Base-by-base conservation (phyloP, 2,329 filamentous ascomycete genomes). In the Penicillium sp. region DNA sequence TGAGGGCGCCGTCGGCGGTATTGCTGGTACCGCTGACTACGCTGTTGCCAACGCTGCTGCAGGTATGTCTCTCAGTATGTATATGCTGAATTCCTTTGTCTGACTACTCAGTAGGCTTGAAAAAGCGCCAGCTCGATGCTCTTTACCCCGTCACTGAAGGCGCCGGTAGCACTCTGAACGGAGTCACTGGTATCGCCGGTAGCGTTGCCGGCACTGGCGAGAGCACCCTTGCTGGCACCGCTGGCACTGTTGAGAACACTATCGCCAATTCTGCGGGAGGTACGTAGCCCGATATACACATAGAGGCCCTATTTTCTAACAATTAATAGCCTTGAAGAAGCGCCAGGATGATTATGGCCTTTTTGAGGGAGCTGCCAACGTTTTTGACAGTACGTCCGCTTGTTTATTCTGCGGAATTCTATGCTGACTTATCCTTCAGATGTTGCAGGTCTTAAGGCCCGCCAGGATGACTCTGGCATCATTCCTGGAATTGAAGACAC, bases 171-270 rank as follows among this genome's bases (percentile, higher is more conserved):
- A 37, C 35, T 37, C 22, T 37, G 35, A 37, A 37, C 7, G 44
- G 44, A 1, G 44, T 14, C 5, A 26, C 48, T 29, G 26, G 42
- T 2, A 46, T 51, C 9, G 44, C 34, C 24, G 50, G 48, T 6
- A 49, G 47, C 10, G 47, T 55, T 29, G 49, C 57, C 18, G 50
- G 49, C 36, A 40, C 59, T 16, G 53, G 50, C 7, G 40, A 55
- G 27, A 50, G 40, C 24, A 43, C 48, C 26, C 14, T 34, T 3
- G 43, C 44, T 27, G 46, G 49, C 18, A 48, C 43, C 8, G 46
- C 46, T 40, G 44, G 47, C 6, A 52, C 50, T 16, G 52, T 40
- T 20, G 47, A 56, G 22, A 47, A 40, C 11, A 18, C 24, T 9
- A 40, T 53, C 32, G 23, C 49, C 4, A 40, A 42, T 10, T 29